Base-by-base conservation (phyloP, 768 basidiomycete species). In the Collybia mongolica region DNA sequence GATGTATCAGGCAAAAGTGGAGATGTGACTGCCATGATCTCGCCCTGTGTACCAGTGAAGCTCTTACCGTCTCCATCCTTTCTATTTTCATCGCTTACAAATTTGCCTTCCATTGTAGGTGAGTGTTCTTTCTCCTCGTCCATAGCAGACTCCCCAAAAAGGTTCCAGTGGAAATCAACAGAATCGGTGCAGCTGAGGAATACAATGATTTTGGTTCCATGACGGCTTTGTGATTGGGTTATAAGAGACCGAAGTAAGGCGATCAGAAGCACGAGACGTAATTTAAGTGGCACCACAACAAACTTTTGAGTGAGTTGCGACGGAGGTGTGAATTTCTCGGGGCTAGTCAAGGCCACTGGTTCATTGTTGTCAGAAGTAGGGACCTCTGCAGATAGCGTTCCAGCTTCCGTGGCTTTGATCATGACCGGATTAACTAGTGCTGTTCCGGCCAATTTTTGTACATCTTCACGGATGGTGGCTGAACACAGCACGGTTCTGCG, bases 131-230 rank as follows among this genome's bases (percentile, higher is more conserved):
- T 62, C 12, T 58, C 60, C 14, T 54, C 70, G 6, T 75, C 81
- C 89, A 96, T 94, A 5, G 68, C 60, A 17, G 90, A 73, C 4
- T 83, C 81, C 0, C 86, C 88, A 1, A 98, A 69, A 18, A 98
- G 72, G 44, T 78, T 81, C 92, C 93, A 98, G 63, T 96, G 93
- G 61, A 93, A 98, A 65, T 99, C 96, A 15, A 99, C 97, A 2
- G 97, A 95, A 67, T 98, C 96, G 5, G 94, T 98, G 60, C 93
- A 98, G 58, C 90, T 96, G 53, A 99, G 72, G 69, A 99, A 99
- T 5, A 99, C 93, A 41, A 99, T 93, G 48, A 97, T 82, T 67
- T 90, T 93, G 37, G 76, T 76, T 9, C 80, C 80, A 37, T 73
- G 72, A 24, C 65, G 75, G 37, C 67, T 67, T 57, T 73, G 75